Evolutionary conservation across 1,139 yeast genomes (phyloP), one percentile per base, ranked within the genome.

Genomic region (Pichia sp.): DNA sequence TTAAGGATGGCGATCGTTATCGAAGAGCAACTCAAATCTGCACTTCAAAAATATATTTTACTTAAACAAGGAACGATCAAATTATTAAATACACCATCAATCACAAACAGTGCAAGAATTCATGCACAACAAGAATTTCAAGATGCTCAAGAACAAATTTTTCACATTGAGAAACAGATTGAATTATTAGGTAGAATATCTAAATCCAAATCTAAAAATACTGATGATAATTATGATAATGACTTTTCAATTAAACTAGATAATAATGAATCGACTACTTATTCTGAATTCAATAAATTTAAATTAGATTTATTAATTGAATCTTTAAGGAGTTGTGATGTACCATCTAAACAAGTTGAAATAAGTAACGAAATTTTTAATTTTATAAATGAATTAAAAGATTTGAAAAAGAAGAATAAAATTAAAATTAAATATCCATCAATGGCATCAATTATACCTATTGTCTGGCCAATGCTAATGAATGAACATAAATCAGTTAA

Each of bases 381-480:
- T 6, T 3, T 48, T 4, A 29, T 48, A 11, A 30, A 2, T 30
- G n/a, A 39, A 25, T 18, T 28, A 5, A 18, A 10, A 10, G 7
- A 2, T 5, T 5, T 2, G 3, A 28, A 25, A 18, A 18, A 18
- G 18, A 18, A 18, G 18, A 18, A 18, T 18, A 18, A 18, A 18
- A 18, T 18, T 8, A n/a, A 40, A 30, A 4, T 48, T 3, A 48
- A 29, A 29, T 8, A 27, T 11, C 46, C 47, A 5, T 33, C 45
- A 2, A 41, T 49, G 43, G 18, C 36, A 3, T 18, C 29, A 2
- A 26, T 49, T 3, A 44, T 50, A 1, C 51, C 47, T 2, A 39
- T 43, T 3, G 30, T 48, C 3, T 50, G 53, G 53, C 53, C 51
- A 34, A 40, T 50, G 44, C 30, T 50, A 10, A 42, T 37, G 44